Base-by-base conservation (phyloP, 2,329 filamentous ascomycete species). In the Fusarium chlamydosporum region DNA sequence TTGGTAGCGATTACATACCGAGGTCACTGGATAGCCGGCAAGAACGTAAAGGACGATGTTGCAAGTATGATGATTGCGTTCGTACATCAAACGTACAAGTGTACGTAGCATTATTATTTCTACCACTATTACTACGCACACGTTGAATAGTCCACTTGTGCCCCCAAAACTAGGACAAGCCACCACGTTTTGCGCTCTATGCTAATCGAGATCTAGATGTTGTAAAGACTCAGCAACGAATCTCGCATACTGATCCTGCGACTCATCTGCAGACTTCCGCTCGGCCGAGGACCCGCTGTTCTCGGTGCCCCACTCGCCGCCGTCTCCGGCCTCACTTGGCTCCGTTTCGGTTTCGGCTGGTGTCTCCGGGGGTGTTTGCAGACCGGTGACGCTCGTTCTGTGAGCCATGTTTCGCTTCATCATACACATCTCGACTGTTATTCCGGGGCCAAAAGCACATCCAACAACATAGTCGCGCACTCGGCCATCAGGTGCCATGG, bases 391-490 rank as follows among this genome's bases (percentile, higher is more conserved):
- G 16, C 29, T 52, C 8, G 26, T 56, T 10, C 67, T 62, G 16
- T 59, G 64, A 20, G 35, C 18, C 68, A 67, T 62, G 50, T 73
- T 75, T 41, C 87, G 80, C 78, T 84, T 89, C 71, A 92, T 76
- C 79, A 91, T 82, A 74, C 87, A 89, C 85, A 90, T 90, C 79
- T 92, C 90, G 31, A 92, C 84, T 7, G 86, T 77, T 67, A 92
- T 88, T 1, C 90, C 90, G 0, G 90, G 90, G 0, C 90, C 90
- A 74, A 92, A 92, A 3, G 89, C 90, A 67, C 88, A 90, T 2
- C 87, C 89, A 2, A 92, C 84, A 7, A 92, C 83, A 59, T 88
- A 86, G 46, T 91, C 87, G 35, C 83, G 71, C 53, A 78, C 77
- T 16, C 79, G 79, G 3, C 84, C 85, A 2, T 76, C 82, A 0